Evolutionary conservation across 1,284 basidiomycete genomes (phyloP).

Genomic region (Ganoderma lingzhi): DNA sequence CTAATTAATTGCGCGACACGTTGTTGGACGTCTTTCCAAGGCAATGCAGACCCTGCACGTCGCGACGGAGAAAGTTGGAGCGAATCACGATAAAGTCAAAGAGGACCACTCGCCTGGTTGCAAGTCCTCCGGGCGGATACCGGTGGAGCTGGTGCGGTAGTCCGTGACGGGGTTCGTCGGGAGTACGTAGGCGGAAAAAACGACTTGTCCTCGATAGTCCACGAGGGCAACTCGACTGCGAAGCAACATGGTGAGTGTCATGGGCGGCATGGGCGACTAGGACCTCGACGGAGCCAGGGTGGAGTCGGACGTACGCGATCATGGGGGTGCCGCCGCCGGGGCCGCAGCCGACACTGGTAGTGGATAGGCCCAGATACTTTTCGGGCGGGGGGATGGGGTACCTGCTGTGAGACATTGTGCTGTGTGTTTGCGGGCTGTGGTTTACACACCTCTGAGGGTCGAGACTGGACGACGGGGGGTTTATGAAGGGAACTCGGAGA

Average conservation of each 20-base stretch:
- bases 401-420: slow-evolving; percentile 38
- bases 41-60: slow-evolving; percentile 52
- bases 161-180: slow-evolving; percentile 78
- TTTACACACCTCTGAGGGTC: slow-evolving; percentile 18
- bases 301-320: slow-evolving; percentile 65
- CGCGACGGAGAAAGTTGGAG: slow-evolving; percentile 13
- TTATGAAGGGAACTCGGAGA: slow-evolving; percentile 19
- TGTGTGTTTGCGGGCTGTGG: slow-evolving; percentile 11
- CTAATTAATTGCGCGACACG: slow-evolving; percentile 68
- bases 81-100: background rate
- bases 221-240: slow-evolving; percentile 68
- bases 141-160: slow-evolving; percentile 76
- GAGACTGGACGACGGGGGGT: slow-evolving; percentile 1
- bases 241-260: slow-evolving; percentile 28
- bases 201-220: slow-evolving; percentile 62
- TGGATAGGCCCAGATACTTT: slow-evolving; percentile 61
- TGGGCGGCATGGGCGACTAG: slow-evolving; percentile 16
- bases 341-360: slow-evolving; percentile 75
- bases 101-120: slow-evolving; percentile 34
- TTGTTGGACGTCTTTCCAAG: slow-evolving; percentile 70
- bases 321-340: slow-evolving; percentile 79
- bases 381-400: slow-evolving; percentile 49
- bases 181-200: slow-evolving; percentile 69
- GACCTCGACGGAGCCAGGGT: background rate
- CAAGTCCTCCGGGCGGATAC: slow-evolving; percentile 66